A percentile compares a stretch with the other conserved stretches of the same genome.
Conservation (phyloP, 106 monocot species). For the Platanthera guangdongensis region DNA sequence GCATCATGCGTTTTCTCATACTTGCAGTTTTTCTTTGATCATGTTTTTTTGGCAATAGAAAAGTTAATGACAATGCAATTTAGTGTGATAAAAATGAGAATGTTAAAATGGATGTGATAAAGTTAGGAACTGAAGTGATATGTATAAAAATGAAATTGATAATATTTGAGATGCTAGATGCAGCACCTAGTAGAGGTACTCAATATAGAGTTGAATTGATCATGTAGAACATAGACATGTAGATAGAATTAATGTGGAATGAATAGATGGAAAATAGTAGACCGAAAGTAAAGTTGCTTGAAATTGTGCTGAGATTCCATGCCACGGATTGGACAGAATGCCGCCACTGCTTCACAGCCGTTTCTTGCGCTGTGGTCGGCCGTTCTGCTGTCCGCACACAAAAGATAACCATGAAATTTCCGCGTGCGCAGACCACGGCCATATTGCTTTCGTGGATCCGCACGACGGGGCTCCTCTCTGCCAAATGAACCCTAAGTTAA, state of each 20-base stretch:
- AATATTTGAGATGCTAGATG: neutral
- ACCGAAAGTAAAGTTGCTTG: neutral
- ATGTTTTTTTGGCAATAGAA: neutral
- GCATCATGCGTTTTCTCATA: neutral
- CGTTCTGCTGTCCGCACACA: too few species aligned
- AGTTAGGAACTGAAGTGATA: neutral
- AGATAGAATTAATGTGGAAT: neutral
- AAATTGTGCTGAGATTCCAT: neutral
- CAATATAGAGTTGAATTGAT: neutral
- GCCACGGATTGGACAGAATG: too few species aligned
- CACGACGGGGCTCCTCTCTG: too few species aligned
- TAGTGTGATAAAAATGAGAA: neutral
- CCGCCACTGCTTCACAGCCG: too few species aligned
- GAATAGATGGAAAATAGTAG: neutral
- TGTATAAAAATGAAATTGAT: neutral
- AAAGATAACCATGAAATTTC: too few species aligned
- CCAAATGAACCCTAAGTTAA: too few species aligned
- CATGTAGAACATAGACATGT: neutral
- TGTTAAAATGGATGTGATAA: neutral
- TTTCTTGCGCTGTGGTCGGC: too few species aligned
- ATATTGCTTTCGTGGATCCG: too few species aligned
- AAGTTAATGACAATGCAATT: neutral
- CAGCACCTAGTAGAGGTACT: neutral
- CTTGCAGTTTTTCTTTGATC: neutral
- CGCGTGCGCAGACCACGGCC: too few species aligned